Evolutionary conservation across 2,329 filamentous ascomycete species (phyloP).

Genomic region (Trichoderma koningiopsis): DNA sequence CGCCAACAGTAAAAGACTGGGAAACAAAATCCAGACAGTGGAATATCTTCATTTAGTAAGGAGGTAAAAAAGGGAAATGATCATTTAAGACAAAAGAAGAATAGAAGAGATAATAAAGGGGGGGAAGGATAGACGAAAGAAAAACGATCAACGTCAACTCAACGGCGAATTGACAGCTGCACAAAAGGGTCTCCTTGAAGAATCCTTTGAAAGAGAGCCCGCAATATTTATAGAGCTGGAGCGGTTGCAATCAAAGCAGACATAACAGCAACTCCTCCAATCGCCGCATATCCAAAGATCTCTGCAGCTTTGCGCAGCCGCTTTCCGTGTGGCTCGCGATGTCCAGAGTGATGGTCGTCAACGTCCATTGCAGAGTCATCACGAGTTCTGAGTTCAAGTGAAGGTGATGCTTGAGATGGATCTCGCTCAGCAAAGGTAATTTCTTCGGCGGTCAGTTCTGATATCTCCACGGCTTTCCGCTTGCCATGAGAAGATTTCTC

Average conservation of each 20-base stretch:
- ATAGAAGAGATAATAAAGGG: background rate
- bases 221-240: conserved; percentile 32
- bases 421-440: background rate
- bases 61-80: background rate
- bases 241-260: conserved; percentile 45
- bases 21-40: background rate
- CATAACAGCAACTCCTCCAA: conserved; percentile 45
- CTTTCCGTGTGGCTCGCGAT: conserved; percentile 33
- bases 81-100: background rate
- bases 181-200: background rate
- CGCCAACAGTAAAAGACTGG: background rate
- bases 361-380: background rate
- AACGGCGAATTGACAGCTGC: background rate
- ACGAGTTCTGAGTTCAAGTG: background rate
- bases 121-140: background rate
- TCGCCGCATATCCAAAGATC: conserved; percentile 40
- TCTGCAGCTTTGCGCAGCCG: conserved; percentile 42
- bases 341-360: background rate
- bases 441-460: conserved; percentile 26
- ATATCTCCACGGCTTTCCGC: conserved; percentile 37
- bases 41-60: background rate
- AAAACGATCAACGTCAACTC: background rate
- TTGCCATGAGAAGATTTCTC: conserved; percentile 26
- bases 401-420: background rate
- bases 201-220: background rate